Conservation (phyloP, 75 land plant species). For the Gnetum montanum region DNA sequence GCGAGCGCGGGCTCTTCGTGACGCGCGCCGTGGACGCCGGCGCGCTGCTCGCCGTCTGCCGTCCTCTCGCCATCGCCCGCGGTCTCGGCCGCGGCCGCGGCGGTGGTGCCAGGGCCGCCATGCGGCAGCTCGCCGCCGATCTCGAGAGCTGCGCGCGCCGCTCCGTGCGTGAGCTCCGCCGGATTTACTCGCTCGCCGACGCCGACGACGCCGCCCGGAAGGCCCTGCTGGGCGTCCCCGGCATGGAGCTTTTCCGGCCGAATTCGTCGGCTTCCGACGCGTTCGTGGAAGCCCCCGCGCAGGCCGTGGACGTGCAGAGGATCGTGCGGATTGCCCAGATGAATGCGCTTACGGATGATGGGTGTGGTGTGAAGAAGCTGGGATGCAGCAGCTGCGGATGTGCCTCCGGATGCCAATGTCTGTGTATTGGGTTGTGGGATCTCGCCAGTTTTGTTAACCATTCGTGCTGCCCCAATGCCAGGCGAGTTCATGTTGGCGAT, state of each 20-base stretch:
- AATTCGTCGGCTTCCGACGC: constrained; percentile 6
- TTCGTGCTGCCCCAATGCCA: constrained; percentile 67
- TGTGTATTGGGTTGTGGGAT: constrained; percentile 55
- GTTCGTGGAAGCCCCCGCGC: neutral
- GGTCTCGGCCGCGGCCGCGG: constrained; percentile 16
- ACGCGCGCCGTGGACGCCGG: constrained; percentile 45
- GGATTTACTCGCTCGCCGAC: constrained; percentile 24
- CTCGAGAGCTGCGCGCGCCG: constrained; percentile 10
- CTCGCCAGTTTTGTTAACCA: constrained; percentile 80
- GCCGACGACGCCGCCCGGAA: constrained; percentile 24
- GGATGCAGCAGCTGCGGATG: constrained; percentile 12
- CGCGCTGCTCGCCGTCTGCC: constrained; percentile 25
- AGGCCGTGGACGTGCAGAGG: constrained; percentile 19
- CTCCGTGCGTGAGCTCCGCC: constrained; percentile 10
- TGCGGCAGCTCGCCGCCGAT: constrained; percentile 43
- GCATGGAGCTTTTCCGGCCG: constrained; percentile 29
- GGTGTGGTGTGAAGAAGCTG: constrained; percentile 21
- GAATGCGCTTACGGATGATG: constrained; percentile 42
- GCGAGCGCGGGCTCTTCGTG: constrained; percentile 51
- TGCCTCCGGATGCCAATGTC: constrained; percentile 12
- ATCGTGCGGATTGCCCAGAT: constrained; percentile 42
- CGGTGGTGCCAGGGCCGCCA: constrained; percentile 24
- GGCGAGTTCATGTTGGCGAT: constrained; percentile 61
- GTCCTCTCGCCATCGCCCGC: constrained; percentile 37
- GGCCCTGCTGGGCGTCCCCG: constrained; percentile 27